A percentile compares a stretch with the other conserved stretches of the same genome.
Conservation (phyloP, 306 rosid genomes). For the Lablab purpureus region DNA sequence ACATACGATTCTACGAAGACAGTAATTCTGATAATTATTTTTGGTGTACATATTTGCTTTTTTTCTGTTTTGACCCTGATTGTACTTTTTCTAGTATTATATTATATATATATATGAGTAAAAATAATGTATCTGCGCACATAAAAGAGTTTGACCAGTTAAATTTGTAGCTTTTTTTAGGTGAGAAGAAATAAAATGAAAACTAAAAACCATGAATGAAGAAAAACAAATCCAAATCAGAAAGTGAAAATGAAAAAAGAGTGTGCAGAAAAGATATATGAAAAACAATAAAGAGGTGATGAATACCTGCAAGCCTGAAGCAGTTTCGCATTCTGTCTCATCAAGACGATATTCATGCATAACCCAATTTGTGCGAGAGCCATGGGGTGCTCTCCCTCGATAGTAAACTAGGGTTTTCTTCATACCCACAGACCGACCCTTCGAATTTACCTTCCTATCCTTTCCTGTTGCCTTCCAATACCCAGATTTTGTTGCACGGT, state of each 20-base stretch:
- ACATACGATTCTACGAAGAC: too few species aligned
- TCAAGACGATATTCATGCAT: constrained; percentile 98
- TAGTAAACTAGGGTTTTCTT: constrained; percentile 97
- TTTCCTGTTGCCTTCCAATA: constrained; percentile 99
- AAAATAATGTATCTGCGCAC: too few species aligned
- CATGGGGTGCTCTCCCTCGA: constrained; percentile 94
- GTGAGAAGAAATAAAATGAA: neutral
- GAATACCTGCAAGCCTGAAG: constrained; percentile 72
- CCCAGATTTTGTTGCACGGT: constrained; percentile 89
- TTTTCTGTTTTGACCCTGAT: too few species aligned
- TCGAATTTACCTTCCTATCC: constrained; percentile 84
- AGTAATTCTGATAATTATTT: too few species aligned
- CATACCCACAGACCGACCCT: constrained; percentile 74
- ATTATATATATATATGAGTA: too few species aligned
- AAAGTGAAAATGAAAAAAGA: neutral
- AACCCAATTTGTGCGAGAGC: constrained; percentile 87
- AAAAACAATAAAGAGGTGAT: neutral
- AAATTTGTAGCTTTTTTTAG: neutral
- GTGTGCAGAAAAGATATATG: neutral
- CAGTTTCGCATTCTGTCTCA: constrained; percentile 75
- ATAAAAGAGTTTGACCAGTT: neutral
- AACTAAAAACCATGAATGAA: neutral
- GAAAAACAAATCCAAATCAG: too few species aligned
- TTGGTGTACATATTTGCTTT: too few species aligned
- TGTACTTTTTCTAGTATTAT: too few species aligned